Base-by-base conservation (phyloP, 208 protist genomes). In the Leishmania martiniquensis region DNA sequence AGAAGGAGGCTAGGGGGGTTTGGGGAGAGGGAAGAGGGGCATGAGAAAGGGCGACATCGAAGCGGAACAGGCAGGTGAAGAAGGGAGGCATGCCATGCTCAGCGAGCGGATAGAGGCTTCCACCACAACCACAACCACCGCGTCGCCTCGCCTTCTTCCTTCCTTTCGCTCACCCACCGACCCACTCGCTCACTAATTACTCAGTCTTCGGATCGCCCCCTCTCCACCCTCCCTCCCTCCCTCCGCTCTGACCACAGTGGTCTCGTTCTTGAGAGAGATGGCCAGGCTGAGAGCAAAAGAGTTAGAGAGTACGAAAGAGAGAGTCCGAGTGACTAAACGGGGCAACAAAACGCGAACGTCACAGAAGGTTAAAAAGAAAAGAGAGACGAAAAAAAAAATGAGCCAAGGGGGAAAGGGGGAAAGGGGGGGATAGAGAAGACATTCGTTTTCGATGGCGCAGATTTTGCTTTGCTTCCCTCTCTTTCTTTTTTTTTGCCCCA, bases 211-310 rank as follows among this genome's bases (percentile, higher is more conserved):
- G 42, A n/a, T n/a, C 29, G 3, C 22, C 65, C 62, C n/a, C 34
- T 44, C 68, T 60, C 62, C 52, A 51, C 47, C 62, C 37, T 39
- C 47, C 12, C 25, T 32, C 37, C 51, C 47, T 5, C 25, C 44
- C 62, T 77, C 52, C 22, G 37, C 42, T 66, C 52, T 49, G 17
- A 49, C 55, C 44, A 74, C 60, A 62, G 25, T 67, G 25, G 6
- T 44, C 54, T 71, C 42, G n/a, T 39, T 67, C 22, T 84, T 76
- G 44, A 34, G 6, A 39, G 63, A 49, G 47, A 9, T 39, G 39
- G 39, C 34, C 20, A 20, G 45, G n/a, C 44, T 44, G 25, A 65
- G 20, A 52, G n/a, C 37, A 63, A 51, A 52, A 32, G n/a, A n/a
- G n/a, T n/a, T n/a, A n/a, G n/a, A n/a, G n/a, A n/a, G n/a, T n/a